A percentile compares a stretch with the other conserved stretches of the same genome.
phyloP scores from a whole-genome alignment of 176 grass and related monocot genomes.

The Eleusine indica region DNA sequence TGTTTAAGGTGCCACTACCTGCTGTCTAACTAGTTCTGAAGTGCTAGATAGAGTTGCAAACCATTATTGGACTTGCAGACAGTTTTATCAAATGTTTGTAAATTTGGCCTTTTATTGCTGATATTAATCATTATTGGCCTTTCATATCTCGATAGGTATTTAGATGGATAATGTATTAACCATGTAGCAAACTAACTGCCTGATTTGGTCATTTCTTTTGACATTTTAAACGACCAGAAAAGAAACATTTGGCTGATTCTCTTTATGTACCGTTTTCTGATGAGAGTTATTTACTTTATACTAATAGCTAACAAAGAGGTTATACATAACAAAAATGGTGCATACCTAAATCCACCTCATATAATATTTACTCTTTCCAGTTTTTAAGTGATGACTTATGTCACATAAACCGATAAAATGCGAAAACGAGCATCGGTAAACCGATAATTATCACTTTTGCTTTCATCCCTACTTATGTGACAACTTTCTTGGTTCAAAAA shows the following conservation, averaged over 20 bases:
- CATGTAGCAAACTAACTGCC: neutral
- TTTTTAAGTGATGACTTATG: neutral
- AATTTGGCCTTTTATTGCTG: neutral
- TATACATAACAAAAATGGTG: neutral
- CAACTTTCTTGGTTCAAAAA: neutral
- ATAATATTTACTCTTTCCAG: neutral
- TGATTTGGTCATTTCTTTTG: neutral
- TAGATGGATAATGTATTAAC: neutral
- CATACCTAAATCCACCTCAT: neutral
- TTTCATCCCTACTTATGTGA: neutral
- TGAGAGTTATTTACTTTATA: neutral
- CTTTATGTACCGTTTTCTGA: neutral
- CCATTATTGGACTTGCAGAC: constrained; percentile 3
- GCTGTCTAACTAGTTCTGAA: neutral
- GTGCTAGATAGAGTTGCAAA: constrained; percentile 16
- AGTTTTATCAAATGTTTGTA: neutral
- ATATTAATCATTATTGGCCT: neutral
- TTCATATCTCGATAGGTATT: neutral
- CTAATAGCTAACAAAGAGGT: neutral
- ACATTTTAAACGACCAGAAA: neutral
- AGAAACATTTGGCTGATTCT: neutral
- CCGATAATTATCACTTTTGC: too few relatives aligned
- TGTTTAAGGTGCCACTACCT: constrained; percentile 5
- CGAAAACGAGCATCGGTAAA: too few relatives aligned
- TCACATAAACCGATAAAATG: too few relatives aligned